Evolutionary conservation across 805 yeast genomes (phyloP).

Genomic region (Torulaspora gathmanii): DNA sequence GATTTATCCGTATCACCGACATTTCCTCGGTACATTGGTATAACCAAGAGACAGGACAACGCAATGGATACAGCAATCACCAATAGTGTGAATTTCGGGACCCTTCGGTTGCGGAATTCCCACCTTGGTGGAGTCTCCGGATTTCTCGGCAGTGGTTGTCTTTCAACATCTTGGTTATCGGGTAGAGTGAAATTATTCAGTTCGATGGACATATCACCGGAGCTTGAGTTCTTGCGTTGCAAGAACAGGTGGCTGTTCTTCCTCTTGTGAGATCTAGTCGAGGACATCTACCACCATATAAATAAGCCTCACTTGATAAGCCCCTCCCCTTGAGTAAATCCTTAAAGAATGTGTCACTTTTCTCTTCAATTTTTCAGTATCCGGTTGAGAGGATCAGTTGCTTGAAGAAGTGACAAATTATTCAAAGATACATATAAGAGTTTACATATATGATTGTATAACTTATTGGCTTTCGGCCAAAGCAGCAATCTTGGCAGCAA

Average conservation of each 20-base stretch:
- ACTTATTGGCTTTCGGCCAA: slow-evolving; percentile 47
- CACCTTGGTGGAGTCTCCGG: background rate
- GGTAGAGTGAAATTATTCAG: background rate
- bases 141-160: slow-evolving; percentile 1
- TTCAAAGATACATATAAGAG: background rate
- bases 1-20: background rate
- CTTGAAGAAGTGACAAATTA: background rate
- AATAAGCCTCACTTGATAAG: background rate
- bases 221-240: slow-evolving; percentile 28
- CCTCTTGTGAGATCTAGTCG: slow-evolving; percentile 26
- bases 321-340: background rate
- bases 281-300: slow-evolving; percentile 2
- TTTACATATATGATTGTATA: slow-evolving; percentile 7
- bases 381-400: background rate
- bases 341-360: slow-evolving; percentile 1
- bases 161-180: slow-evolving; percentile 2
- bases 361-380: background rate
- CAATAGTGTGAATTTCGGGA: slow-evolving; percentile 1
- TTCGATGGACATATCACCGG: slow-evolving; percentile 16
- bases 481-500: slow-evolving; percentile 92
- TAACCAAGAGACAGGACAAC: slow-evolving; percentile 1
- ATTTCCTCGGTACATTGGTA: background rate
- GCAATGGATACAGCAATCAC: background rate
- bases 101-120: slow-evolving; percentile 1
- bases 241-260: slow-evolving; percentile 30